Conservation (phyloP, 202 grass and related monocot genomes). For the Panicum virgatum region DNA sequence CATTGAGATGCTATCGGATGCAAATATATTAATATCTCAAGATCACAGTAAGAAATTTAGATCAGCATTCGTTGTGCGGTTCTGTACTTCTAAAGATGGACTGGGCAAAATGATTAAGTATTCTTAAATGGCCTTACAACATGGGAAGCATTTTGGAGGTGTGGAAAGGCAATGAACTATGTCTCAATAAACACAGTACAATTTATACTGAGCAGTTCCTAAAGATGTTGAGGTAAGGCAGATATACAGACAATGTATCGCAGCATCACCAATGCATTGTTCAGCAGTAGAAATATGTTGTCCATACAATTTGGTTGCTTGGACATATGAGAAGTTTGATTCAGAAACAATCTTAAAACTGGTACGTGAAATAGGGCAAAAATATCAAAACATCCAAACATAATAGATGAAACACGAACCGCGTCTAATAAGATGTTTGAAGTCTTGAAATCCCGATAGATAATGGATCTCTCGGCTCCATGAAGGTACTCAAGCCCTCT, state of each 20-base stretch:
- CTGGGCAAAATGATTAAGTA: background rate
- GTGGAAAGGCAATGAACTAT: background rate
- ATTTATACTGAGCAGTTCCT: background rate
- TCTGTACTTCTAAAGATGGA: slow-evolving; percentile 19
- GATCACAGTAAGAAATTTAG: slow-evolving; percentile 29
- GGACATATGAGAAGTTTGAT: background rate
- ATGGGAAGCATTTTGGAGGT: slow-evolving; percentile 15
- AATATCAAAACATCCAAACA: slow-evolving; percentile 5
- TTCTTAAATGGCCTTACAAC: background rate
- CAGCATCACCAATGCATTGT: background rate
- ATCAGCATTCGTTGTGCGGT: background rate
- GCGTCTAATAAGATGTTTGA: slow-evolving; percentile 96
- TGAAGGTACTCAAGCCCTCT: slow-evolving; percentile 97
- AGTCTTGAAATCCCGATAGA: slow-evolving; percentile 99
- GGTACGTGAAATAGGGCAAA: background rate
- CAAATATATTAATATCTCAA: slow-evolving; percentile 18
- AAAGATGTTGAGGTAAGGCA: background rate
- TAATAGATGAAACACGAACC: slow-evolving; percentile 52
- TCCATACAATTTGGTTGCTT: background rate
- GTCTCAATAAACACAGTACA: background rate
- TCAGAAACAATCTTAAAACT: background rate
- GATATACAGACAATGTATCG: background rate
- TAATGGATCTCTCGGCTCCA: slow-evolving; percentile 83
- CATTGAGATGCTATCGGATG: slow-evolving; percentile 7
- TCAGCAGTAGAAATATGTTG: background rate